Evolutionary conservation across 192 early-diverging fungal species (phyloP).

Genomic region (Coemansia sp.): DNA sequence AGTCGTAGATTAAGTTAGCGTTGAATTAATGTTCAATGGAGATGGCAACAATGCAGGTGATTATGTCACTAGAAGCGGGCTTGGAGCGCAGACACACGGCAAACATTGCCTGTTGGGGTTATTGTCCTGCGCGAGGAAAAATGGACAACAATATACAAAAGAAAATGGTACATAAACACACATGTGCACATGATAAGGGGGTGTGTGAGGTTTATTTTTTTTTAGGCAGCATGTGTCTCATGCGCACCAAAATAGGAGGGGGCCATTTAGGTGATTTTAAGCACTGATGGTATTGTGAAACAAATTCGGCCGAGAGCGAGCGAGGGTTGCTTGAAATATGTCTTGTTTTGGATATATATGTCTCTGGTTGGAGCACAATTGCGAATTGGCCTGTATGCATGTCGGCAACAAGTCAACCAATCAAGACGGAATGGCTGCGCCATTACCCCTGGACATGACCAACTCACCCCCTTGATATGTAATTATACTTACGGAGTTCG

Average conservation of each 20-base stretch:
- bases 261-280: not conserved
- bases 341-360: conserved; percentile 2
- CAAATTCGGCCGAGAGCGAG: conserved; percentile 3
- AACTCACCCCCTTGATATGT: not conserved
- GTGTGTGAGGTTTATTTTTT: not conserved
- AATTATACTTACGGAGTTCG: not conserved
- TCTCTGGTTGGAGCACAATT: not conserved
- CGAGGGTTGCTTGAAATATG: conserved; percentile 1
- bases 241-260: not conserved
- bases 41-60: not conserved
- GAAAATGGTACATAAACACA: conserved; percentile 5
- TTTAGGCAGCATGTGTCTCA: not conserved
- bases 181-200: conserved; percentile 6
- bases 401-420: conserved; percentile 2
- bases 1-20: not conserved
- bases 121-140: not conserved
- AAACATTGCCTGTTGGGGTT: conserved; percentile 2
- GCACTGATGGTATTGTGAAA: not conserved
- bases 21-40: not conserved
- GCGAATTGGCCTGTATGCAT: not conserved
- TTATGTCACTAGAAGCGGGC: not conserved
- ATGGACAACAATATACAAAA: not conserved
- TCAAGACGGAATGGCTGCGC: conserved; percentile 1
- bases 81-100: not conserved
- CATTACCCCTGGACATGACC: not conserved